Conservation (phyloP, 169 alveolate genomes). For the Babesia gibsoni region DNA sequence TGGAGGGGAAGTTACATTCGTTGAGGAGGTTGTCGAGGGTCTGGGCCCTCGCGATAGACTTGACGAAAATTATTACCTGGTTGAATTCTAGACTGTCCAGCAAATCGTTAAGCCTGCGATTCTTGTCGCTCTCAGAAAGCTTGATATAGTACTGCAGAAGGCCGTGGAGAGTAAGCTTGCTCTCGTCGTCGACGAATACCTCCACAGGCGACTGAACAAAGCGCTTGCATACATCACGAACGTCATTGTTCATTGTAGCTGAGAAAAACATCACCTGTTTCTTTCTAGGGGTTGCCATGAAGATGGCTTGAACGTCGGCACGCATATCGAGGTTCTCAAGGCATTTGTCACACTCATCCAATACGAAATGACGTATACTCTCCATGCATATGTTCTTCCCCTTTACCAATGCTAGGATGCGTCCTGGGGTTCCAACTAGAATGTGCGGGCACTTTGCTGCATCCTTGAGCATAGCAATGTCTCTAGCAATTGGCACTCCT, state of each 20-base stretch:
- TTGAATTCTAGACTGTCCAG: slow-evolving; percentile 97
- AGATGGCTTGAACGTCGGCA: slow-evolving; percentile 97
- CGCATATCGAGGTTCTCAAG: slow-evolving; percentile 97
- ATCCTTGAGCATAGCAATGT: slow-evolving; percentile 91
- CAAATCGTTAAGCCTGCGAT: slow-evolving; percentile 92
- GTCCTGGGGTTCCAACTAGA: slow-evolving; percentile 99
- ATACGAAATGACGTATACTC: slow-evolving; percentile 93
- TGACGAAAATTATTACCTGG: slow-evolving; percentile 97
- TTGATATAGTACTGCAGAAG: slow-evolving; percentile 97
- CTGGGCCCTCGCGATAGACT: slow-evolving; percentile 92
- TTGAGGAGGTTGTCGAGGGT: slow-evolving; percentile 92
- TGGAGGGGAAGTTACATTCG: slow-evolving; percentile 99
- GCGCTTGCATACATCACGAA: slow-evolving; percentile 94
- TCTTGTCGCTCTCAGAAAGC: slow-evolving; percentile 96
- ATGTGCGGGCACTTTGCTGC: slow-evolving; percentile 92
- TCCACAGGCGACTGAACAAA: slow-evolving; percentile 98
- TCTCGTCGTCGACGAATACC: slow-evolving; percentile 97
- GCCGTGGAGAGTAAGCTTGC: slow-evolving; percentile 98
- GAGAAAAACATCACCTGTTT: slow-evolving; percentile 99
- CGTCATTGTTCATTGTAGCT: slow-evolving; percentile 96
- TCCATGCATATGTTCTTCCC: slow-evolving; percentile 90
- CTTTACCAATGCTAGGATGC: slow-evolving; percentile 92
- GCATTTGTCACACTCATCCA: slow-evolving; percentile 99
- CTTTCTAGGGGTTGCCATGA: slow-evolving; percentile 95
- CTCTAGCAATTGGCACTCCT: slow-evolving; percentile 94